Evolutionary conservation across 768 basidiomycete species (phyloP), one percentile per base, ranked within the genome.

Genomic region (Mrakia blollopis): DNA sequence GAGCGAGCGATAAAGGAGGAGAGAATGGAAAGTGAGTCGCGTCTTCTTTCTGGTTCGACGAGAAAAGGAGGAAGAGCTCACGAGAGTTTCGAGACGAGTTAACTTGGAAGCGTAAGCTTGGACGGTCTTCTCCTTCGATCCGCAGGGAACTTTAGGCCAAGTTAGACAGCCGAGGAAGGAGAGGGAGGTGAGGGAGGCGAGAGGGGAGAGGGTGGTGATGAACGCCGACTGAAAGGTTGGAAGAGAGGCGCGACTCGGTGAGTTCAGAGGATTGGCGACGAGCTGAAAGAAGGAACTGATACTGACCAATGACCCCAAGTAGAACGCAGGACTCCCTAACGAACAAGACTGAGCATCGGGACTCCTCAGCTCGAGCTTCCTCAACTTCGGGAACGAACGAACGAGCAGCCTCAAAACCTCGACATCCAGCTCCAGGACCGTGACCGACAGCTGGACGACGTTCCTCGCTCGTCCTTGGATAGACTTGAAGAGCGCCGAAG

Each of bases 31-130:
- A n/a, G 57, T 57, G 3, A 57, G 57, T 28, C 57, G 57, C 9
- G 4, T 14, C 47, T 14, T 50, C 47, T 50, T 21, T 50, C 7
- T 50, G n/a, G 57, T 57, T 14, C 25, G 13, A 57, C n/a, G 57
- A n/a, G 57, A 10, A 7, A n/a, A 57, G 57, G 4, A 10, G 23
- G n/a, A 10, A 57, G 52, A 25, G 7, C 57, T 25, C 28, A 57
- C 57, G 57, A 72, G 10, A 7, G 44, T 35, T 14, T 72, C 37
- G 25, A 72, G 32, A 30, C 32, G 54, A 75, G 52, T 71, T 41
- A 72, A 72, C 37, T 7, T 47, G 52, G 25, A 63, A 68, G 60
- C 77, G 57, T 37, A 73, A 74, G 32, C 35, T 47, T 83, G 84
- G 74, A 81, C 84, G 1, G 83, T 81, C 37, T 30, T 23, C 23